phyloP scores from a whole-genome alignment of 495 filamentous ascomycete genomes.

The Penicillium riverlandense region DNA sequence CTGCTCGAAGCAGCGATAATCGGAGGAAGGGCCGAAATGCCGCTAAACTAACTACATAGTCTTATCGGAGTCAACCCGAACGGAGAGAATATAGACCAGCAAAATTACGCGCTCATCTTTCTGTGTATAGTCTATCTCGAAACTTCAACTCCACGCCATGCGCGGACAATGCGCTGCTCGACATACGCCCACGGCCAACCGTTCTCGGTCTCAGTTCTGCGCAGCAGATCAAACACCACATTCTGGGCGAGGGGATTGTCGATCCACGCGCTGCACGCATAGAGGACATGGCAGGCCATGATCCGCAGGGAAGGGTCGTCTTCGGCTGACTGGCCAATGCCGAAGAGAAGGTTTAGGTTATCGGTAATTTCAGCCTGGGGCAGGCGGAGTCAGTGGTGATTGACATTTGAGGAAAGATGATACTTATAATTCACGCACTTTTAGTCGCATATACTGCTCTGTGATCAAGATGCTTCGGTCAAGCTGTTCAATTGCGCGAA shows the following conservation, averaged over 20 bases:
- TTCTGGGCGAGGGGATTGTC: slow-evolving; percentile 13
- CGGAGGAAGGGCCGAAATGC: too few relatives aligned
- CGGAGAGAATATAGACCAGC: too few relatives aligned
- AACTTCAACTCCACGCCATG: slow-evolving; percentile 4
- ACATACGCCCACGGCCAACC: slow-evolving; percentile 25
- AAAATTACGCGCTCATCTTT: too few relatives aligned
- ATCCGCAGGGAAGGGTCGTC: slow-evolving; percentile 30
- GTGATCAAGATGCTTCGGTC: slow-evolving; percentile 1
- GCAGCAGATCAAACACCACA: slow-evolving; percentile 18
- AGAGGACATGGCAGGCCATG: slow-evolving; percentile 35
- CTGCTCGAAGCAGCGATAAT: too few relatives aligned
- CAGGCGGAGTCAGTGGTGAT: not conserved
- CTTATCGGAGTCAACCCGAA: too few relatives aligned
- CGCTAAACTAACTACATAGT: too few relatives aligned
- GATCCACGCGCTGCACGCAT: slow-evolving; percentile 34
- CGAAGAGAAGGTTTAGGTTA: slow-evolving; percentile 30
- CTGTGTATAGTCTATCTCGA: too few relatives aligned
- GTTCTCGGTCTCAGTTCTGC: slow-evolving; percentile 18
- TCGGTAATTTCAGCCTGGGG: slow-evolving; percentile 19
- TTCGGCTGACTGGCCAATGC: slow-evolving; percentile 31
- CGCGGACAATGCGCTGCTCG: slow-evolving; percentile 13
- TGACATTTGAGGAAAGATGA: too few relatives aligned
- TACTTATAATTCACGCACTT: slow-evolving; percentile 7
- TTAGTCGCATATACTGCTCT: slow-evolving; percentile 10
- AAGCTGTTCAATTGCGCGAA: slow-evolving; percentile 15